phyloP scores from a whole-genome alignment of 148 eudicot species.

The Amaranthus cruentus region DNA sequence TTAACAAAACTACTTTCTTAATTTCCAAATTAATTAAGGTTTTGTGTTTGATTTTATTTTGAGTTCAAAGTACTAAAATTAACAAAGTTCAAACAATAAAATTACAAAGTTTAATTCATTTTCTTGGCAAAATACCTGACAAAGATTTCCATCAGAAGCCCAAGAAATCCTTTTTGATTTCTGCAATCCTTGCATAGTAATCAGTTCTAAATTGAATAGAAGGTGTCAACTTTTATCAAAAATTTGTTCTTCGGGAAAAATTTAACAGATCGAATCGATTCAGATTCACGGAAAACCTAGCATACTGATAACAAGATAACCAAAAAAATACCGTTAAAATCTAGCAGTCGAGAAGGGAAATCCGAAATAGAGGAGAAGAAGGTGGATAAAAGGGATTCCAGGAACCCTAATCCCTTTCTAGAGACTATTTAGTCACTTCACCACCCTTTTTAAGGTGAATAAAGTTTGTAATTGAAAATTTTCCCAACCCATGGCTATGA shows the following conservation, averaged over 20 bases:
- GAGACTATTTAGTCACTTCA: constrained; percentile 1
- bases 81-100: not conserved
- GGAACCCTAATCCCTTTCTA: constrained; percentile 37
- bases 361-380: not conserved
- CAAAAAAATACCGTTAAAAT: not conserved
- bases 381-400: constrained; percentile 15
- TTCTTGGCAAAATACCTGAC: constrained; percentile 50
- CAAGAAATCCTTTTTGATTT: constrained; percentile 72
- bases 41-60: not conserved
- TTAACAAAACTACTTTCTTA: no score
- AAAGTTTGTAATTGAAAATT: no score
- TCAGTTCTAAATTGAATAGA: constrained; percentile 14
- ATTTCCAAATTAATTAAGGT: no score
- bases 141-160: constrained; percentile 70
- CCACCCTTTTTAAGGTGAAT: no score
- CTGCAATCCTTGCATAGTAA: constrained; percentile 59
- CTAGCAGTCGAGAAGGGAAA: not conserved
- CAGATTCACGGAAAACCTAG: constrained; percentile 14
- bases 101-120: constrained; percentile 8
- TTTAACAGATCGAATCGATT: constrained; percentile 19
- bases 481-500: no score
- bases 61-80: not conserved
- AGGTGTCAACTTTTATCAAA: not conserved
- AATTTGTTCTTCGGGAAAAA: not conserved
- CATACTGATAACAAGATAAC: not conserved